A percentile compares a stretch with the other conserved stretches of the same genome.
These are phyloP conservation scores for Corrigiola litoralis DNA, from an alignment of 179 eudicot genomes.

Conservation along the genomic window DNA sequence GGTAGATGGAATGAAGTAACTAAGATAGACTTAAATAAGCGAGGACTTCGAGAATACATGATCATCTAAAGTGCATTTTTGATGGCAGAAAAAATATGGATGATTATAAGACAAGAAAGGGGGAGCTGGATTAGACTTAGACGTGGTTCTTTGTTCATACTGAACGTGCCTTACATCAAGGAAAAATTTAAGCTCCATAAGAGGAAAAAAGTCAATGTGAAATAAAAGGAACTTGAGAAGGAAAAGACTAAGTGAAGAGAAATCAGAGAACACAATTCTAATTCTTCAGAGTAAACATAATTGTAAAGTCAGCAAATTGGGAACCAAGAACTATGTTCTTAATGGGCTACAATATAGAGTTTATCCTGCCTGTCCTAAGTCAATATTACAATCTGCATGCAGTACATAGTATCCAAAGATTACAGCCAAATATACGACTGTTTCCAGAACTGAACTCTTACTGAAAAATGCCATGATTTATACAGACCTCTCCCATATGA, in stretches of 20 bases:
- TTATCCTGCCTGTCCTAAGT: not conserved
- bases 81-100: no score
- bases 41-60: no score
- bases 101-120: not conserved
- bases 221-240: no score
- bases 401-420: not conserved
- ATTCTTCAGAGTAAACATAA: not conserved
- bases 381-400: slow-evolving; percentile 6
- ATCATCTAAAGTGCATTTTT: no score
- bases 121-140: not conserved
- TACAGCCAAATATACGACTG: slow-evolving; percentile 12
- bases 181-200: not conserved
- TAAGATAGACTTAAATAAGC: no score
- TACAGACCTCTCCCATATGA: slow-evolving; percentile 9
- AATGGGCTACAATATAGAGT: not conserved
- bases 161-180: not conserved
- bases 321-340: not conserved
- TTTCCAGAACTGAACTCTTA: not conserved
- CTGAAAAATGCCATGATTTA: slow-evolving; percentile 9
- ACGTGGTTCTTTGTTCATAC: not conserved
- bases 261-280: not conserved
- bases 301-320: slow-evolving; percentile 15
- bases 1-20: no score
- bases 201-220: not conserved
- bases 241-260: not conserved